Evolutionary conservation across 2,329 filamentous ascomycete species (phyloP).

Genomic region (Didymella glomerata): DNA sequence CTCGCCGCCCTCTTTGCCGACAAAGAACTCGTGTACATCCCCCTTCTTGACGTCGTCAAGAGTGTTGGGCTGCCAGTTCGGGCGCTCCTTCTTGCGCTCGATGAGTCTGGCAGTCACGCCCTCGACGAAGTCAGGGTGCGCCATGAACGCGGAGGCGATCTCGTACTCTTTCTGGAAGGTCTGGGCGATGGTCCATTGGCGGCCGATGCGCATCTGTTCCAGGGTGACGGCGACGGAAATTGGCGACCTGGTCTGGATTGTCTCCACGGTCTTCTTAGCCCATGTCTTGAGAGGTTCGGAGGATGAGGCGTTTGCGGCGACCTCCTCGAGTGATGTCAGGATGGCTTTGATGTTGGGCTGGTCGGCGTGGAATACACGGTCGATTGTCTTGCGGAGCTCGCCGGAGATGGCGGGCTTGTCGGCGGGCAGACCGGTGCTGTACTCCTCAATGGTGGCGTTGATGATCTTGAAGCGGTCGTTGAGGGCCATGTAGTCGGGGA

Average conservation of each 20-base stretch:
- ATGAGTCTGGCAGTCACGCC: slow-evolving; percentile 86
- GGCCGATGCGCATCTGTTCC: slow-evolving; percentile 79
- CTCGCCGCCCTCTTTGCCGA: slow-evolving; percentile 8
- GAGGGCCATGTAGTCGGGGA: slow-evolving; percentile 76
- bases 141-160: slow-evolving; percentile 89
- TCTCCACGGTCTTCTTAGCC: slow-evolving; percentile 79
- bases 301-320: slow-evolving; percentile 46
- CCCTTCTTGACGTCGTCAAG: slow-evolving; percentile 70
- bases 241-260: slow-evolving; percentile 80
- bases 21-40: slow-evolving; percentile 75
- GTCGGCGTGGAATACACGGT: slow-evolving; percentile 65
- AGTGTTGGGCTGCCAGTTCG: slow-evolving; percentile 78
- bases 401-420: slow-evolving; percentile 64
- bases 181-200: slow-evolving; percentile 80
- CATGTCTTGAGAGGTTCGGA: slow-evolving; percentile 67
- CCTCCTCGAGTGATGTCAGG: slow-evolving; percentile 68
- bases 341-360: slow-evolving; percentile 74
- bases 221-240: slow-evolving; percentile 86
- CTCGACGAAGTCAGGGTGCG: slow-evolving; percentile 87
- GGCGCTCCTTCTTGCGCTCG: slow-evolving; percentile 69
- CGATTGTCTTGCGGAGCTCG: slow-evolving; percentile 78
- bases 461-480: slow-evolving; percentile 73
- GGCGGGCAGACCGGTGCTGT: slow-evolving; percentile 82
- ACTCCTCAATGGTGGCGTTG: slow-evolving; percentile 91
- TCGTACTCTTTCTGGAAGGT: slow-evolving; percentile 86